A percentile compares a stretch with the other conserved stretches of the same genome.
Evolutionary conservation across 768 basidiomycete species (phyloP).

Genomic region (Hypholoma fasciculare): DNA sequence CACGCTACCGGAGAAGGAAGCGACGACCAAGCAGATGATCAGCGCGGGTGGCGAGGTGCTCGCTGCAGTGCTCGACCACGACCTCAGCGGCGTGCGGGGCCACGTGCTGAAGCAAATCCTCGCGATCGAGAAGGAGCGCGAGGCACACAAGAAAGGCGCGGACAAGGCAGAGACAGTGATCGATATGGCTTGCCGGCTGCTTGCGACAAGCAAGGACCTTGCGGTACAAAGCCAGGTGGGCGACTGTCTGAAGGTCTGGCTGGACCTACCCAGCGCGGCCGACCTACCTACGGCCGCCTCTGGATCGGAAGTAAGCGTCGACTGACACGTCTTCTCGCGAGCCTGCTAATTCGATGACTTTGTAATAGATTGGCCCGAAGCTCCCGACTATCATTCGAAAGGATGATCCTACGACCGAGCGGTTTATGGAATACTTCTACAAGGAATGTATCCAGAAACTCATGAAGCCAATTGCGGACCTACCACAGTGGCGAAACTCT

Average conservation of each 20-base stretch:
- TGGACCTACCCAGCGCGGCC: conserved; percentile 66
- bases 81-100: conserved; percentile 80
- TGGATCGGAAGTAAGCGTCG: conserved; percentile 29
- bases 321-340: too few species aligned
- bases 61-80: conserved; percentile 85
- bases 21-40: conserved; percentile 55
- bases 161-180: conserved; percentile 74
- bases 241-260: conserved; percentile 79
- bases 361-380: conserved; percentile 35
- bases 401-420: conserved; percentile 85
- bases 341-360: too few species aligned
- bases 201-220: conserved; percentile 79
- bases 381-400: conserved; percentile 46
- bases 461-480: conserved; percentile 73
- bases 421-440: conserved; percentile 93
- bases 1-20: conserved; percentile 59
- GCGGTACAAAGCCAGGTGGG: conserved; percentile 90
- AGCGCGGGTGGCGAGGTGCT: conserved; percentile 86
- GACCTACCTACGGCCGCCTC: conserved; percentile 27
- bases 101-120: conserved; percentile 82
- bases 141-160: conserved; percentile 52
- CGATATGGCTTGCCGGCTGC: conserved; percentile 71
- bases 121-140: conserved; percentile 68
- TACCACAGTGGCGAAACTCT: conserved; percentile 62
- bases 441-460: conserved; percentile 77